Percentiles rank a stretch among this genome's conserved stretches.
phyloP scores from a whole-genome alignment of 495 filamentous ascomycete genomes.

The Penicillium subrubescens region DNA sequence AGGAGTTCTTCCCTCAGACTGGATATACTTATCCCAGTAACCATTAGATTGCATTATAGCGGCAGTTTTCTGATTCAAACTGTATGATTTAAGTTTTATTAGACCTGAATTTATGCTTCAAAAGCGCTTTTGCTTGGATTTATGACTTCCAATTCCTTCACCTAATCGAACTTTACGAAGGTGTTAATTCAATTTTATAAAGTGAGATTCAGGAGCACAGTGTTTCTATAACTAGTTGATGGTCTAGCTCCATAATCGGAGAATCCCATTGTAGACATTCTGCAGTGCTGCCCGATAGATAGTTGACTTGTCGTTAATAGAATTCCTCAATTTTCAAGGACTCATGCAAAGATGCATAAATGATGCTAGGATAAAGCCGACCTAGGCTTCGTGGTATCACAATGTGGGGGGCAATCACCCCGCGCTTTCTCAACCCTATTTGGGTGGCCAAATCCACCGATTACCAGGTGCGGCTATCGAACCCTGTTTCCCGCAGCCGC shows the following conservation, averaged over 20 bases:
- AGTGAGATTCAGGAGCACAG: no score
- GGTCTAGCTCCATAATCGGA: no score
- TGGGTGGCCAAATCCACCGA: background rate
- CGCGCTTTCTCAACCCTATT: background rate
- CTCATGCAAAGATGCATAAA: background rate
- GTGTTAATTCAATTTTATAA: no score
- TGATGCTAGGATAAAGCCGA: no score
- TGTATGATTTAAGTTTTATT: background rate
- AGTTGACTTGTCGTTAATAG: no score
- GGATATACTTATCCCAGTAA: slow-evolving; percentile 76
- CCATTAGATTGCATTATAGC: slow-evolving; percentile 21
- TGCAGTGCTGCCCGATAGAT: no score
- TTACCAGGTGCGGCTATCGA: background rate
- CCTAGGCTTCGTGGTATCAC: background rate
- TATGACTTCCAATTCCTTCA: background rate
- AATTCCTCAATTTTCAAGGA: background rate
- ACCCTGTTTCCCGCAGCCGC: background rate
- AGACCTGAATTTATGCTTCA: background rate
- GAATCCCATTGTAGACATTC: no score
- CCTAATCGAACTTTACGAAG: background rate
- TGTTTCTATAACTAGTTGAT: no score
- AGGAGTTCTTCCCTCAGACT: slow-evolving; percentile 66
- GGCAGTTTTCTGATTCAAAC: background rate
- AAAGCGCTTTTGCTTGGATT: background rate
- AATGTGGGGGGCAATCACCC: background rate